phyloP scores from a whole-genome alignment of 768 basidiomycete genomes.

The Lactifluus volemus region DNA sequence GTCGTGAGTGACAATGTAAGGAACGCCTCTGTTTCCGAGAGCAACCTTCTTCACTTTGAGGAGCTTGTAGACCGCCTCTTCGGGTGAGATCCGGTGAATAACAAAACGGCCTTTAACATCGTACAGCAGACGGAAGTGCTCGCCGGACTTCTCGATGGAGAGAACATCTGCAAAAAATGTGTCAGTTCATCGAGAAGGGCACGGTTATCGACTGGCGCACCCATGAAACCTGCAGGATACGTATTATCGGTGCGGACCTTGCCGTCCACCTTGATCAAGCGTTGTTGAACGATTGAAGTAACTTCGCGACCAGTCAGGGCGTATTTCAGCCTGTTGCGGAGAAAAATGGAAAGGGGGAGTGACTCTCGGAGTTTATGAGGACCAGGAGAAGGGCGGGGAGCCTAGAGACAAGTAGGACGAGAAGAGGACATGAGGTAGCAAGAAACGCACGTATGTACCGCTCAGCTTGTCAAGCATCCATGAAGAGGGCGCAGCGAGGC shows the following conservation, averaged over 20 bases:
- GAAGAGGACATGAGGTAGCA: neutral
- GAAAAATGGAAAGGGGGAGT: slow-evolving; percentile 93
- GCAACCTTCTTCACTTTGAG: slow-evolving; percentile 89
- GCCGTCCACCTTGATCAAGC: slow-evolving; percentile 95
- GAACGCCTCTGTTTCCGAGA: slow-evolving; percentile 88
- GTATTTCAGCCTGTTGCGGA: slow-evolving; percentile 99
- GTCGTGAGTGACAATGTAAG: slow-evolving; percentile 97
- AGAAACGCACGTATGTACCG: slow-evolving; percentile 77
- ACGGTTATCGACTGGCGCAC: slow-evolving; percentile 36
- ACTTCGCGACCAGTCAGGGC: slow-evolving; percentile 96
- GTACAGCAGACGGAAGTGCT: slow-evolving; percentile 99
- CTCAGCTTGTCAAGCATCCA: slow-evolving; percentile 99
- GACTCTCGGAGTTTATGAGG: slow-evolving; percentile 99
- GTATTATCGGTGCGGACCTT: slow-evolving; percentile 98
- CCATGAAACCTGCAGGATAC: slow-evolving; percentile 96
- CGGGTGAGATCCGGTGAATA: slow-evolving; percentile 97
- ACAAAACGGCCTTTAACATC: slow-evolving; percentile 99
- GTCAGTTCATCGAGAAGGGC: neutral
- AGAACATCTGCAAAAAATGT: slow-evolving; percentile 63
- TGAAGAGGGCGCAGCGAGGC: slow-evolving; percentile 91
- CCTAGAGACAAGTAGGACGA: slow-evolving; percentile 36
- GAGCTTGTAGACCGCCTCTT: slow-evolving; percentile 96
- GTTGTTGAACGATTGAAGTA: slow-evolving; percentile 88
- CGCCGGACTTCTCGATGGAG: slow-evolving; percentile 95
- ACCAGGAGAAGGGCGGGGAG: slow-evolving; percentile 94